Conservation (phyloP, 495 filamentous ascomycete genomes). For the Stereocaulon alpinum region DNA sequence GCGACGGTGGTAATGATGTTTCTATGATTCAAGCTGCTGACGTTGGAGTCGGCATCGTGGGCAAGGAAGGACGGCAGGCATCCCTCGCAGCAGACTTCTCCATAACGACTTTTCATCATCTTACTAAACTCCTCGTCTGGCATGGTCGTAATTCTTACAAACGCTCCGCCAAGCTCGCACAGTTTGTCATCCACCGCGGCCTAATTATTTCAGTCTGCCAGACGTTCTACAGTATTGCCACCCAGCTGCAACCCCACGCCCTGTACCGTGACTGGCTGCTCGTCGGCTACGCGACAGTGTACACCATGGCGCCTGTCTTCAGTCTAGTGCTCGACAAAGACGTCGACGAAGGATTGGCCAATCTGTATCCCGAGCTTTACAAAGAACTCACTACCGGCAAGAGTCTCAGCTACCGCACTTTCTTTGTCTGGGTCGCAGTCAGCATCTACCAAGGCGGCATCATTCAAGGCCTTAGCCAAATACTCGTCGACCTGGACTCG, state of each 20-base stretch:
- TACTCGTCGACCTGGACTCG: constrained; percentile 63
- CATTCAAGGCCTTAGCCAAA: constrained; percentile 84
- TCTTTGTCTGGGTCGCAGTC: constrained; percentile 94
- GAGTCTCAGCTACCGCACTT: constrained; percentile 80
- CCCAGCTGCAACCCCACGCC: constrained; percentile 82
- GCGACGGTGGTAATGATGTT: constrained; percentile 96
- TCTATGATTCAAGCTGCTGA: constrained; percentile 99
- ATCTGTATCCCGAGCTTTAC: constrained; percentile 95
- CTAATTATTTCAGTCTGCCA: constrained; percentile 92
- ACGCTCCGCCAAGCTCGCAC: constrained; percentile 84
- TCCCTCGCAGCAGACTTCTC: constrained; percentile 92
- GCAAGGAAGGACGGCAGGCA: constrained; percentile 94
- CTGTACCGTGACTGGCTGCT: constrained; percentile 96
- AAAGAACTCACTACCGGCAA: constrained; percentile 82
- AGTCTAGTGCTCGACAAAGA: constrained; percentile 94
- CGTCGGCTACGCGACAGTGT: constrained; percentile 92
- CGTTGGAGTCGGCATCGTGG: constrained; percentile 94
- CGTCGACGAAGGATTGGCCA: constrained; percentile 84
- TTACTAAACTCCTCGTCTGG: constrained; percentile 97
- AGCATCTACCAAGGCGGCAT: constrained; percentile 90
- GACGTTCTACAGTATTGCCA: constrained; percentile 92
- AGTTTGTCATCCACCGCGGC: constrained; percentile 97
- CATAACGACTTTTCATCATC: constrained; percentile 85
- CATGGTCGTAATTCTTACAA: constrained; percentile 97
- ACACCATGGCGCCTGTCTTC: constrained; percentile 90